phyloP scores from a whole-genome alignment of 805 yeast species.

The Yarrowia sp. region DNA sequence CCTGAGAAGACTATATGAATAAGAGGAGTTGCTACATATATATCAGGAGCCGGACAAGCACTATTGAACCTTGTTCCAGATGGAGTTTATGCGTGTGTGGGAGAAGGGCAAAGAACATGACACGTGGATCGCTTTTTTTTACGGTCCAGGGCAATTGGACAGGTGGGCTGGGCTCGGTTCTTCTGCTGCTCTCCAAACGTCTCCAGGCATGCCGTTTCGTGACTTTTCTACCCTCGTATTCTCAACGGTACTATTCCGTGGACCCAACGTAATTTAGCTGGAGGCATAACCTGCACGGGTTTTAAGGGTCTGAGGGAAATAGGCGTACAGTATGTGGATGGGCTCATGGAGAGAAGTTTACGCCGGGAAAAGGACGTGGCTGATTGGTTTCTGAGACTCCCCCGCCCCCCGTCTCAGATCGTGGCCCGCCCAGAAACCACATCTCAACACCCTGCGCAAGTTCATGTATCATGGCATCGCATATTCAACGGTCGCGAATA shows the following conservation, averaged over 20 bases:
- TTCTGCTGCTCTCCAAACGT: no score
- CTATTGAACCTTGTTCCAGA: constrained; percentile 20
- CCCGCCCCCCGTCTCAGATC: not conserved
- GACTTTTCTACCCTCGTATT: no score
- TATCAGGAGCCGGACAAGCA: constrained; percentile 15
- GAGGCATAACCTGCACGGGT: not conserved
- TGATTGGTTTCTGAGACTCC: not conserved
- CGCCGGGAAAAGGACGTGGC: not conserved
- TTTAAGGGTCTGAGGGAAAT: constrained; percentile 4
- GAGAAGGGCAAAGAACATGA: constrained; percentile 19
- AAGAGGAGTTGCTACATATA: constrained; percentile 18
- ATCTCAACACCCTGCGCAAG: no score
- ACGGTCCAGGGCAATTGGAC: no score
- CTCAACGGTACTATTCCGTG: no score
- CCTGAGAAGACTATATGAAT: not conserved
- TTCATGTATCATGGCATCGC: constrained; percentile 3
- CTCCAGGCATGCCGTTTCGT: no score
- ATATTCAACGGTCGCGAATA: not conserved
- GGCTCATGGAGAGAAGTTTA: not conserved
- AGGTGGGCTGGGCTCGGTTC: no score
- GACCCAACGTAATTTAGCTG: constrained; percentile 7
- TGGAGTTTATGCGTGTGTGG: constrained; percentile 5
- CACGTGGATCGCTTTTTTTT: constrained; percentile 1
- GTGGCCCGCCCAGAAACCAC: no score
- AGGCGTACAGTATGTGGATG: not conserved